phyloP scores from a whole-genome alignment of 805 yeast genomes.

The Teunomyces lycoperdinae region DNA sequence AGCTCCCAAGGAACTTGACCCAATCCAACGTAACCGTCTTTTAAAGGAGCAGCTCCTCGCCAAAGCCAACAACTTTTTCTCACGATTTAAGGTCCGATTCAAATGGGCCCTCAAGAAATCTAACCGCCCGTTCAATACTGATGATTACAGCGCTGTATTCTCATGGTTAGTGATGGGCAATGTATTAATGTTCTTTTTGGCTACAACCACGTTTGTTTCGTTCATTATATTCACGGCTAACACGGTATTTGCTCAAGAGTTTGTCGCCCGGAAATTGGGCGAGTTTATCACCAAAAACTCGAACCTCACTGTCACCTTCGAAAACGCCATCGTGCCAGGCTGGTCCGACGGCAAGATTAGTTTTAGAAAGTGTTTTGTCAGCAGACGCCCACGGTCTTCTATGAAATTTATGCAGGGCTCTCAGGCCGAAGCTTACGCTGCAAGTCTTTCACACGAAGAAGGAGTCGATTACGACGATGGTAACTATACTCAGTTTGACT shows the following conservation, averaged over 20 bases:
- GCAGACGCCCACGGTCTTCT: slow-evolving; percentile 69
- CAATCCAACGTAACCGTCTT: slow-evolving; percentile 10
- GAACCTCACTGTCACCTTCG: slow-evolving; percentile 80
- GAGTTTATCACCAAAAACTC: slow-evolving; percentile 80
- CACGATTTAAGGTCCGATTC: slow-evolving; percentile 35
- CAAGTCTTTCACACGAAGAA: slow-evolving; percentile 32
- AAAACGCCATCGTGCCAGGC: slow-evolving; percentile 90
- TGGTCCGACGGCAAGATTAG: slow-evolving; percentile 87
- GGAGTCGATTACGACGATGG: slow-evolving; percentile 68
- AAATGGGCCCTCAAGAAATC: slow-evolving; percentile 78
- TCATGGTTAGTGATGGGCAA: slow-evolving; percentile 93
- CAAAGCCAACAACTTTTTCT: slow-evolving; percentile 26
- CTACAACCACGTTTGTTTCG: slow-evolving; percentile 91
- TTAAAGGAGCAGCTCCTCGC: slow-evolving; percentile 24
- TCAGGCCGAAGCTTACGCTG: slow-evolving; percentile 66
- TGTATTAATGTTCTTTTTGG: slow-evolving; percentile 70
- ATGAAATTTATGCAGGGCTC: slow-evolving; percentile 65
- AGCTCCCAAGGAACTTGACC: slow-evolving; percentile 3
- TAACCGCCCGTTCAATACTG: slow-evolving; percentile 84
- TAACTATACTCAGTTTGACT: slow-evolving; percentile 92
- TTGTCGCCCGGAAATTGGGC: slow-evolving; percentile 78
- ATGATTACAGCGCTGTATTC: slow-evolving; percentile 84
- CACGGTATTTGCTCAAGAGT: slow-evolving; percentile 85
- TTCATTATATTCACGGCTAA: slow-evolving; percentile 72
- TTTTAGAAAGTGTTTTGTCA: slow-evolving; percentile 80